Percentiles rank a stretch among this genome's conserved stretches.
Evolutionary conservation across 164 flowering plant species (phyloP).

Genomic region (Aristolochia contorta): DNA sequence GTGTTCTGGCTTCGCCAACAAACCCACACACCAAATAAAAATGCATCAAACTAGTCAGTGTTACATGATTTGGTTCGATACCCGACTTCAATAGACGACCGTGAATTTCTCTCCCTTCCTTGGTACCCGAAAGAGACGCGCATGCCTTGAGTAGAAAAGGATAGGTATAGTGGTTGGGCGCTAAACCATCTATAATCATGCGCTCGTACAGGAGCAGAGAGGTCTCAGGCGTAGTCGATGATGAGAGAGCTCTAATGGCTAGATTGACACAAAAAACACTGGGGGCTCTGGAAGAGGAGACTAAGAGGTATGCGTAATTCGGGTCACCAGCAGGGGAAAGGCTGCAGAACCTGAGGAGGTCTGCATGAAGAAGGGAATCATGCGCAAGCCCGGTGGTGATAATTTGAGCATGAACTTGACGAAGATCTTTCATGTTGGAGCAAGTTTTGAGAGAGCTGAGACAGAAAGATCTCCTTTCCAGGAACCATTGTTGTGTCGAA

Average conservation of each 20-base stretch:
- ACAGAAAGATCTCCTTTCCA: neutral
- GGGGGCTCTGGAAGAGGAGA: neutral
- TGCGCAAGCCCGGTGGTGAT: slow-evolving; percentile 2
- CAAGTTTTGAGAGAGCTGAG: neutral
- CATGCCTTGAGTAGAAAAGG: slow-evolving; percentile 6
- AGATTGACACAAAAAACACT: neutral
- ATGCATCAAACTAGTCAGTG: neutral
- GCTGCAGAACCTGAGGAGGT: neutral
- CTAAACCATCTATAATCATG: neutral
- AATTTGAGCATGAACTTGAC: slow-evolving; percentile 4
- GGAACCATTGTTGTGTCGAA: neutral
- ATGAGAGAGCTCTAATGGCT: neutral
- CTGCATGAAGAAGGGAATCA: too few relatives aligned
- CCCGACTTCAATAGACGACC: neutral
- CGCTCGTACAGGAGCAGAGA: neutral
- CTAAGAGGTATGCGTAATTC: neutral
- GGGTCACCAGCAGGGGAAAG: neutral
- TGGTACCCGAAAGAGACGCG: neutral
- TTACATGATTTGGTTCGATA: neutral
- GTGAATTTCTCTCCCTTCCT: slow-evolving; percentile 4
- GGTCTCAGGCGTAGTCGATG: neutral
- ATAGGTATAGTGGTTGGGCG: neutral
- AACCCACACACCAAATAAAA: neutral
- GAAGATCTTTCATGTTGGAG: neutral
- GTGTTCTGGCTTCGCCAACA: neutral